Evolutionary conservation across 208 protist species (phyloP).

Genomic region (Strigomonas oncopelti): DNA sequence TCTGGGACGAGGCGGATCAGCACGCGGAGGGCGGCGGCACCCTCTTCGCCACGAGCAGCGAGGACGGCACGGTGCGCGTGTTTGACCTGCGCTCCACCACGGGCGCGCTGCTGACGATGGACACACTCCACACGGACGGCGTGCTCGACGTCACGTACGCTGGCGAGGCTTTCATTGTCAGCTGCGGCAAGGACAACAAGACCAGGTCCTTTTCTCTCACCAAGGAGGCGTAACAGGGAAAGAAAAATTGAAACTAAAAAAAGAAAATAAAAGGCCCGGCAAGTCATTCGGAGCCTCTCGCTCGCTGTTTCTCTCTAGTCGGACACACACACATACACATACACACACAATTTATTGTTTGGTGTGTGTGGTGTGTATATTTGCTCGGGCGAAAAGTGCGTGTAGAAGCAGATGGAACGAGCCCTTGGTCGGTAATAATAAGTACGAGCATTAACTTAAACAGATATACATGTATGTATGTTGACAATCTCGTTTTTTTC

Average conservation of each 20-base stretch:
- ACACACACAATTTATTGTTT: background rate
- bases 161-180: constrained; percentile 52
- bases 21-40: constrained; percentile 17
- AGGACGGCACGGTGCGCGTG: constrained; percentile 70
- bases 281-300: background rate
- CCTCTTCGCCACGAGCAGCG: constrained; percentile 65
- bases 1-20: constrained; percentile 51
- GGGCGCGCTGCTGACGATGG: constrained; percentile 58
- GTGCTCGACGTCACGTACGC: constrained; percentile 77
- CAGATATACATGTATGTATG: background rate
- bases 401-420: too few species aligned
- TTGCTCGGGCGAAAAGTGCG: too few species aligned
- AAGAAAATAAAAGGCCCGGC: constrained; percentile 4
- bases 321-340: too few species aligned
- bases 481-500: background rate
- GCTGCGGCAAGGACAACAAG: constrained; percentile 82
- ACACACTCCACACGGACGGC: constrained; percentile 76
- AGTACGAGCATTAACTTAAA: too few species aligned
- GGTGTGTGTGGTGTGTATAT: too few species aligned
- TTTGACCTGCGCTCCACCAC: constrained; percentile 71
- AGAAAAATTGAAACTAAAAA: background rate
- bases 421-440: too few species aligned
- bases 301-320: too few species aligned
- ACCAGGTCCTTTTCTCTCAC: constrained; percentile 55
- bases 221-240: constrained; percentile 18